These are phyloP conservation scores for Sporisorium sorghi DNA, from an alignment of 1,284 basidiomycete genomes.

Conservation along the genomic window DNA sequence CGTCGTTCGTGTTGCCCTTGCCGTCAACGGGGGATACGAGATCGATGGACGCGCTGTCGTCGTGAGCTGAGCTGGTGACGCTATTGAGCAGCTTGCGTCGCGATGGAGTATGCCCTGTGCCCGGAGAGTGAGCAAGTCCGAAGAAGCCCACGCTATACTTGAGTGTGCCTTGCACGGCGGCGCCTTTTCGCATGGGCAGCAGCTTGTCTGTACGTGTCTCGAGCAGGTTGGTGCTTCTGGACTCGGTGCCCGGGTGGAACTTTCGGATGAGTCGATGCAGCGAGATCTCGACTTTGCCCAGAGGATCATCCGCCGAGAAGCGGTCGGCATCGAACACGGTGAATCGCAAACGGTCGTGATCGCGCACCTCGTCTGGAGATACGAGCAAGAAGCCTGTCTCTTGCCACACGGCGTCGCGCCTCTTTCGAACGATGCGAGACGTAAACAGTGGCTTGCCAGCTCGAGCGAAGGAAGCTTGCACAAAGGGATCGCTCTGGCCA, in stretches of 20 bases:
- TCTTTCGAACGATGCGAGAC: constrained; percentile 54
- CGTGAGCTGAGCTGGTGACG: constrained; percentile 22
- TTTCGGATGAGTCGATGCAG: constrained; percentile 55
- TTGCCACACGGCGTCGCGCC: constrained; percentile 59
- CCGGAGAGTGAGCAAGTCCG: constrained; percentile 47
- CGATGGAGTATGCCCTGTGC: constrained; percentile 36
- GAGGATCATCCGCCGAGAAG: constrained; percentile 65
- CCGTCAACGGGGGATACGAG: constrained; percentile 34
- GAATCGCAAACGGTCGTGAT: constrained; percentile 58
- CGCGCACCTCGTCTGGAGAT: constrained; percentile 59
- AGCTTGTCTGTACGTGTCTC: constrained; percentile 55
- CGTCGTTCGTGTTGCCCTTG: constrained; percentile 18
- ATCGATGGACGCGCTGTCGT: constrained; percentile 26
- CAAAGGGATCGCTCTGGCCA: constrained; percentile 64
- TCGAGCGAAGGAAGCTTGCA: constrained; percentile 55
- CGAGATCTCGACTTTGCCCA: constrained; percentile 61
- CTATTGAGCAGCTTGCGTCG: constrained; percentile 45
- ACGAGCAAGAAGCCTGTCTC: constrained; percentile 60
- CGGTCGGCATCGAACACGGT: constrained; percentile 64
- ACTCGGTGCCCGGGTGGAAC: constrained; percentile 24
- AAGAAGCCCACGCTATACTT: constrained; percentile 64
- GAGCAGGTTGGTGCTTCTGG: constrained; percentile 43
- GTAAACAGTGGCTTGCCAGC: constrained; percentile 62
- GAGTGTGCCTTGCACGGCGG: constrained; percentile 49
- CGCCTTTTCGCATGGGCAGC: constrained; percentile 54